Evolutionary conservation across 2,329 filamentous ascomycete species (phyloP), one percentile per base, ranked within the genome.

Genomic region (Pezicula rhizophila): DNA sequence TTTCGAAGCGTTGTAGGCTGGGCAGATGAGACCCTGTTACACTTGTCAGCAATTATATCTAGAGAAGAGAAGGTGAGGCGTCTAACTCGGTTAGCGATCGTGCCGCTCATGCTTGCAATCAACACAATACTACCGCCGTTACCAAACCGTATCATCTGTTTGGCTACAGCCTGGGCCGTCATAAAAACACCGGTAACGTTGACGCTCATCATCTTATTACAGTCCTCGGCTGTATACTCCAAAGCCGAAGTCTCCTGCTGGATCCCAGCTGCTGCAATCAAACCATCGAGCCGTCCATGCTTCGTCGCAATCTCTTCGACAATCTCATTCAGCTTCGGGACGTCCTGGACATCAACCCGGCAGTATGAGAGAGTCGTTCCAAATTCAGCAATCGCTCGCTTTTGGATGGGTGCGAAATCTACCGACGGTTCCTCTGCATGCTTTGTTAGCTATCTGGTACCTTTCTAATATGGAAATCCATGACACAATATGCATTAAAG

Each of bases 121-220:
- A 87, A 67, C 12, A 80, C 78, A 51, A 87, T 78, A 61, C 79
- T 85, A 0, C 83, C 82, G 5, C 71, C 69, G 23, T 69, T 72
- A 49, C 78, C 74, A 25, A 79, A 71, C 45, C 75, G 74, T 18
- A 82, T 70, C 77, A 87, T 82, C 65, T 93, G 85, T 48, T 84
- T 78, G 31, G 90, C 91, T n/a, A 89, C 87, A 17, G 89, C 89
- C 72, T 92, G 88, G 23, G 89, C 89, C 54, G 89, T 95, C 78
- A 91, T 81, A 70, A 89, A 88, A 25, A 78, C 82, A 11, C 90
- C 91, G n/a, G 83, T 93, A 58, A 95, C 76, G 68, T 96, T 95
- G 62, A 92, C 84, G 60, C 86, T 79, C 67, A 95, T 77, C 74
- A 95, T 88, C 67, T 82, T 79, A 64, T 90, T 82, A 64, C 82